phyloP scores from a whole-genome alignment of 306 rosid genomes.

The Rubus parviflorus region DNA sequence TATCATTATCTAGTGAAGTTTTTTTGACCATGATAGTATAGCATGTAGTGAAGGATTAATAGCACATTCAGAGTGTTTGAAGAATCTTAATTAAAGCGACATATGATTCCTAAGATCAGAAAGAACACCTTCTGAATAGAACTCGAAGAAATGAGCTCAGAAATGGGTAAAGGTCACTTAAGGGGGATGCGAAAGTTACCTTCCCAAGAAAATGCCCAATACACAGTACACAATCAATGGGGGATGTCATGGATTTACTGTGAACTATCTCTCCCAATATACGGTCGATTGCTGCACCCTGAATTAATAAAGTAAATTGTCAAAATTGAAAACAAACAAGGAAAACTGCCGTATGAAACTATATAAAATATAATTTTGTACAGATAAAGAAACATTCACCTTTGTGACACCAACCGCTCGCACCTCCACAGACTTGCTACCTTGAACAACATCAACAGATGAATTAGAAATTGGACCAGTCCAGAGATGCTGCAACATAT shows the following conservation, averaged over 20 bases:
- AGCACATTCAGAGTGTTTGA: neutral
- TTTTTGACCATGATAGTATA: neutral
- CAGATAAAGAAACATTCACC: conserved; percentile 43
- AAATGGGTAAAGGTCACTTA: neutral
- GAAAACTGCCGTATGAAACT: conserved; percentile 15
- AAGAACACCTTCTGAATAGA: neutral
- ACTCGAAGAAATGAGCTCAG: neutral
- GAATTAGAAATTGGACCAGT: conserved; percentile 97
- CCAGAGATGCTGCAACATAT: conserved; percentile 98
- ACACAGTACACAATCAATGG: conserved; percentile 89
- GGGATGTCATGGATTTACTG: conserved; percentile 84
- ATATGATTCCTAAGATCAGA: neutral
- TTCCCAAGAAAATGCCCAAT: conserved; percentile 93
- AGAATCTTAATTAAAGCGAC: neutral
- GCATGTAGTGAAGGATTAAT: neutral
- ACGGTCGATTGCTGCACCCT: conserved; percentile 99
- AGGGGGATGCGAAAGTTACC: conserved; percentile 42
- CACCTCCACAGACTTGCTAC: conserved; percentile 92
- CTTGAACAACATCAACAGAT: conserved; percentile 92
- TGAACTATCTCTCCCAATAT: conserved; percentile 95
- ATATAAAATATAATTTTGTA: conserved; percentile 17
- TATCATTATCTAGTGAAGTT: neutral
- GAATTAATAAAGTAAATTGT: conserved; percentile 10
- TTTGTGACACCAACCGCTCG: conserved; percentile 94
- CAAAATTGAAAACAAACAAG: neutral